A percentile compares a stretch with the other conserved stretches of the same genome.
Conservation (phyloP, 169 alveolate species). For the Cryptosporidium ubiquitum region DNA sequence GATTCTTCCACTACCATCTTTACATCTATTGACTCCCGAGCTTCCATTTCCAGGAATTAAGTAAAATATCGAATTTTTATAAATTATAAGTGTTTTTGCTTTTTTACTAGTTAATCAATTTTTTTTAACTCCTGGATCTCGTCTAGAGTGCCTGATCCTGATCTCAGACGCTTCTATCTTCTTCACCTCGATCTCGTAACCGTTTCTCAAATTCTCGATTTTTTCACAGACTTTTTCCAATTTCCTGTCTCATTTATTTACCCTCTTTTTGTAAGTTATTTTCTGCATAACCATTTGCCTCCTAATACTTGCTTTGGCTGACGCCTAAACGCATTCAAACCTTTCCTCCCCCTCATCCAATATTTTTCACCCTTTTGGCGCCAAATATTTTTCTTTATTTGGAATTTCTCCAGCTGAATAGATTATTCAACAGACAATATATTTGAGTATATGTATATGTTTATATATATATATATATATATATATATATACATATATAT, state of each 20-base stretch:
- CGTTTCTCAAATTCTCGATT: constrained; percentile 15
- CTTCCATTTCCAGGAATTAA: constrained; percentile 9
- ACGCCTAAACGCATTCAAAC: constrained; percentile 70
- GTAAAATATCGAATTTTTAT: background rate
- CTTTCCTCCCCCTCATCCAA: constrained; percentile 63
- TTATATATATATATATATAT: background rate
- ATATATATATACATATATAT: background rate
- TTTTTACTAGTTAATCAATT: background rate
- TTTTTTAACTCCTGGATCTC: background rate
- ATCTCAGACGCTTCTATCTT: background rate
- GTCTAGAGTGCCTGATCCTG: constrained; percentile 12
- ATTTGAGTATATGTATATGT: background rate
- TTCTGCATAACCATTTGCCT: constrained; percentile 28
- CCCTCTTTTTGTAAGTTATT: constrained; percentile 10
- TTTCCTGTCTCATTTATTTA: constrained; percentile 39
- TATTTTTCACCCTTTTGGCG: constrained; percentile 15
- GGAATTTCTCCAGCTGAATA: background rate
- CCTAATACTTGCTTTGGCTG: constrained; percentile 68
- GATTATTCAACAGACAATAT: too few species aligned
- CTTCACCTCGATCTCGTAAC: background rate
- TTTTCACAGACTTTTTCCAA: background rate
- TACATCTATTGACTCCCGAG: background rate
- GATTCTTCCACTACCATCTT: background rate
- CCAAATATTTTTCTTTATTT: background rate
- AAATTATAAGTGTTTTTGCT: background rate